Evolutionary conservation across 2,329 filamentous ascomycete species (phyloP).

Genomic region (Colletotrichum ledebouriae): DNA sequence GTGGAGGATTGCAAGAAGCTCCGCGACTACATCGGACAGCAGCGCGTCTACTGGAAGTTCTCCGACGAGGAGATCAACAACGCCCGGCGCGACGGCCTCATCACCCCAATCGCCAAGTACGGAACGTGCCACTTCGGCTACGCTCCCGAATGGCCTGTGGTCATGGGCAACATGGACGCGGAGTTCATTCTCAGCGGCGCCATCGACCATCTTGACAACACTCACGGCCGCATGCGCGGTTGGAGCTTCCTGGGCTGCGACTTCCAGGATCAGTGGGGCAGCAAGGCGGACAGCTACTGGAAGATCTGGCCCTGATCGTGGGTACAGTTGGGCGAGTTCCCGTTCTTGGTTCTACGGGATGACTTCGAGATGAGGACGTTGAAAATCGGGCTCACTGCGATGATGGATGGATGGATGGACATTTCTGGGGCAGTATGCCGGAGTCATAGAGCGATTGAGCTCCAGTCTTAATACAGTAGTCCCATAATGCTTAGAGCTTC

Average conservation of each 20-base stretch:
- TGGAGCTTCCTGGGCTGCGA: constrained; percentile 15
- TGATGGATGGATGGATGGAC: neutral
- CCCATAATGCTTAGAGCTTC: constrained; percentile 16
- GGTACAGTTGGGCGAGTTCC: accelerated
- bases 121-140: constrained; percentile 23
- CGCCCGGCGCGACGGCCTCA: neutral
- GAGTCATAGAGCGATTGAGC: neutral
- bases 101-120: constrained; percentile 27
- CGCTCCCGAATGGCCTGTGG: no score
- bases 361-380: neutral
- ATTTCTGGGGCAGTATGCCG: neutral
- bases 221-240: constrained; percentile 20
- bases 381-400: neutral
- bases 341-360: neutral
- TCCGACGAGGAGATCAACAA: constrained; percentile 6
- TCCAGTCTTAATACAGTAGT: constrained; percentile 23
- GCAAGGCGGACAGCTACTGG: constrained; percentile 7
- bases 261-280: constrained; percentile 11
- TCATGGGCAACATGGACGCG: constrained; percentile 33
- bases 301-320: constrained; percentile 17
- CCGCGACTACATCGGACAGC: constrained; percentile 16
- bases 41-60: constrained; percentile 13
- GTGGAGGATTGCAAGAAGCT: constrained; percentile 32
- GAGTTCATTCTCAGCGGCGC: constrained; percentile 16
- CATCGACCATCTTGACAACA: constrained; percentile 22